Conservation (phyloP, 2,329 filamentous ascomycete genomes). For the Clarireedia sp. region DNA sequence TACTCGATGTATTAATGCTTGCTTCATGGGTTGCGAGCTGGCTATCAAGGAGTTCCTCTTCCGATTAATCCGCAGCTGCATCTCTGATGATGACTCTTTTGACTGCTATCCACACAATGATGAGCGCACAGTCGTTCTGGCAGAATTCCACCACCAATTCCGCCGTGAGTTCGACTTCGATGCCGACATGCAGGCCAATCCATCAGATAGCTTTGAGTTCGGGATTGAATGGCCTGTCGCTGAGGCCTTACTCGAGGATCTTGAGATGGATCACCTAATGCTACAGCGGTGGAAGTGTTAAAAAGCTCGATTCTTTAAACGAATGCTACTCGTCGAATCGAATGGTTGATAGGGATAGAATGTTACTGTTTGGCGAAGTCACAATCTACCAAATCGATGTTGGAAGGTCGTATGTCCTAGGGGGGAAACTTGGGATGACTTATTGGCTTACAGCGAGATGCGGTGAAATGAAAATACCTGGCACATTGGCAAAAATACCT, state of each 20-base stretch:
- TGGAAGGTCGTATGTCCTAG: no score
- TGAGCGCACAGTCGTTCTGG: constrained; percentile 8
- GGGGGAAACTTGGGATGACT: no score
- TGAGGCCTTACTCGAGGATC: background rate
- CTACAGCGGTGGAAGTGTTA: background rate
- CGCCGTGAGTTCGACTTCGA: constrained; percentile 19
- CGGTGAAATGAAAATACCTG: no score
- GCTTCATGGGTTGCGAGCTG: constrained; percentile 10
- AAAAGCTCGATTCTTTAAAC: no score
- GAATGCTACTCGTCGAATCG: no score
- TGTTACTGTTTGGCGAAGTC: no score
- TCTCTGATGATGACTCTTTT: constrained; percentile 14
- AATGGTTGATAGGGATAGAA: no score
- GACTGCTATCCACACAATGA: constrained; percentile 9
- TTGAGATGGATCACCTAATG: background rate
- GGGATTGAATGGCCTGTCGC: constrained; percentile 2
- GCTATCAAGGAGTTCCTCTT: constrained; percentile 18
- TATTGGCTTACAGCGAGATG: no score
- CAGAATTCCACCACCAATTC: constrained; percentile 22
- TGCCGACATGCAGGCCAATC: background rate
- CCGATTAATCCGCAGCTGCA: constrained; percentile 17
- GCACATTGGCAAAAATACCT: no score
- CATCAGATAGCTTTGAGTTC: background rate
- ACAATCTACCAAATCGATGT: no score
- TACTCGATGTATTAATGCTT: constrained; percentile 18